Evolutionary conservation across 2,329 filamentous ascomycete species (phyloP).

Genomic region (Mycosphaerella sp.): DNA sequence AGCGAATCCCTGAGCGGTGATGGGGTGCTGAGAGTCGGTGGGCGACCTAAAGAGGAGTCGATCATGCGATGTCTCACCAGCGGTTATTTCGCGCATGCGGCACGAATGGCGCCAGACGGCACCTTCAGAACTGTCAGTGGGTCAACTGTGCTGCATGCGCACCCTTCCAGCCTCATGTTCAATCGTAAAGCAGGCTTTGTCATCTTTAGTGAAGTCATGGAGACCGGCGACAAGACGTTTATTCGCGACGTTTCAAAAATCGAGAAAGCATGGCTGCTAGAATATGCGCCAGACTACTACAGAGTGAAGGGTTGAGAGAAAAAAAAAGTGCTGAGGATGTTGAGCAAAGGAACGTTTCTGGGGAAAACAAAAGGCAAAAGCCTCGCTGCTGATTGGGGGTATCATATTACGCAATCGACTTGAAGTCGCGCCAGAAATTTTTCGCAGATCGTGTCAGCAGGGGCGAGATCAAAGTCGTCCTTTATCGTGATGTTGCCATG

Average conservation of each 20-base stretch:
- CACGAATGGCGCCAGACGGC: slow-evolving; percentile 88
- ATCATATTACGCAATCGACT: too few relatives aligned
- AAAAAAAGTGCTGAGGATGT: not conserved
- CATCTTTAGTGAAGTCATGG: slow-evolving; percentile 87
- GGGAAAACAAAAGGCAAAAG: too few relatives aligned
- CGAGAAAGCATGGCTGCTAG: slow-evolving; percentile 83
- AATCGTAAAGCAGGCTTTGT: slow-evolving; percentile 97
- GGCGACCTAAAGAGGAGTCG: slow-evolving; percentile 55
- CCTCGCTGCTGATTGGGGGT: too few relatives aligned
- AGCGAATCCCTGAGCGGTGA: slow-evolving; percentile 53
- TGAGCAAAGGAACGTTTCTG: too few relatives aligned
- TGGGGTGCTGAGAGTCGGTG: slow-evolving; percentile 36
- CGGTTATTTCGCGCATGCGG: slow-evolving; percentile 89
- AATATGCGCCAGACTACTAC: slow-evolving; percentile 83
- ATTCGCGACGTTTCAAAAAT: slow-evolving; percentile 91
- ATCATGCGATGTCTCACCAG: slow-evolving; percentile 80
- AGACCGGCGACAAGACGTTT: slow-evolving; percentile 80
- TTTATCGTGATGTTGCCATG: slow-evolving; percentile 1
- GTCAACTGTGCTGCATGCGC: slow-evolving; percentile 70
- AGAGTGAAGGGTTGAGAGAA: slow-evolving; percentile 47
- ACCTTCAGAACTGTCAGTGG: slow-evolving; percentile 82
- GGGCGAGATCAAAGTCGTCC: slow-evolving; percentile 9
- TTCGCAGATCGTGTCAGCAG: too few relatives aligned
- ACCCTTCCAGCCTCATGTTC: slow-evolving; percentile 91
- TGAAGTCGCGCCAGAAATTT: too few relatives aligned